These are phyloP conservation scores for Fusarium sp. DNA, from an alignment of 2,329 filamentous ascomycete species.

Conservation along the genomic window DNA sequence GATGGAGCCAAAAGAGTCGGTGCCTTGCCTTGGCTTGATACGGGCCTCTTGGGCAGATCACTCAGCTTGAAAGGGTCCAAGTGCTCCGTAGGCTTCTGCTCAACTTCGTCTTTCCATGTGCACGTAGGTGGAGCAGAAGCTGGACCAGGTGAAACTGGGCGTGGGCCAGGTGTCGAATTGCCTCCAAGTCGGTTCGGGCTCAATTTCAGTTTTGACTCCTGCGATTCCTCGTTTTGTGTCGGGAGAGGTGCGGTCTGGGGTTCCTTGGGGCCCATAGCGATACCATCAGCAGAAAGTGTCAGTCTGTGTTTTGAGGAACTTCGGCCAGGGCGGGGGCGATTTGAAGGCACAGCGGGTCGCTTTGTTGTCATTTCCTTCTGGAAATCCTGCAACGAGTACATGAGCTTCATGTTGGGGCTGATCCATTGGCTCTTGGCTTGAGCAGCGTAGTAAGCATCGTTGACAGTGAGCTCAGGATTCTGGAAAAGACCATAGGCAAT, in stretches of 20 bases:
- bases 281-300: slow-evolving; percentile 71
- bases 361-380: slow-evolving; percentile 72
- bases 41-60: slow-evolving; percentile 53
- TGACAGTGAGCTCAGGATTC: slow-evolving; percentile 80
- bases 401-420: slow-evolving; percentile 90
- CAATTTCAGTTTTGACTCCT: slow-evolving; percentile 54
- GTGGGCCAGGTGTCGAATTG: slow-evolving; percentile 65
- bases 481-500: slow-evolving; percentile 88
- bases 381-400: slow-evolving; percentile 90
- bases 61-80: slow-evolving; percentile 38
- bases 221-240: slow-evolving; percentile 62
- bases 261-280: slow-evolving; percentile 65
- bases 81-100: slow-evolving; percentile 54
- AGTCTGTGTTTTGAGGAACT: slow-evolving; percentile 72
- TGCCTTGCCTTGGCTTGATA: slow-evolving; percentile 49
- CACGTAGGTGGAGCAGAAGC: slow-evolving; percentile 76
- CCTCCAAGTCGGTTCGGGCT: slow-evolving; percentile 63
- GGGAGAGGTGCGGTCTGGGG: slow-evolving; percentile 73
- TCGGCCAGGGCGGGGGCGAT: slow-evolving; percentile 64
- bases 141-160: slow-evolving; percentile 70
- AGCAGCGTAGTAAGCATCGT: slow-evolving; percentile 85
- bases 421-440: slow-evolving; percentile 89
- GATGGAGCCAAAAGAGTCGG: slow-evolving; percentile 27
- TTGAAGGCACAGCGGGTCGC: slow-evolving; percentile 61
- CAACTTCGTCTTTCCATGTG: slow-evolving; percentile 66